phyloP scores from a whole-genome alignment of 257 asterid species.

The Petunia axillaris region DNA sequence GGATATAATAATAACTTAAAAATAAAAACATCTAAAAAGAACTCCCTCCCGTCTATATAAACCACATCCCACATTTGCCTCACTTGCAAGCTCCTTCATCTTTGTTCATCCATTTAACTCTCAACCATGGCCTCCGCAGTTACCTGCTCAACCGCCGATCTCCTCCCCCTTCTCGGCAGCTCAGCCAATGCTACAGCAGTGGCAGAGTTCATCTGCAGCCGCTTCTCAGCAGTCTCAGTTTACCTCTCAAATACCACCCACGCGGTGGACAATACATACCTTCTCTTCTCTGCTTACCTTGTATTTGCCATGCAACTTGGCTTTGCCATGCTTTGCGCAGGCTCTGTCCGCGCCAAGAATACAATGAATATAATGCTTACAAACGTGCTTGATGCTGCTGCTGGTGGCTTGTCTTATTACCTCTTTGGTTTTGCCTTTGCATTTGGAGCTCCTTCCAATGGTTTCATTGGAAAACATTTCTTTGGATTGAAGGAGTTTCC shows the following conservation, averaged over 20 bases:
- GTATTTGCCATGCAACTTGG: constrained; percentile 96
- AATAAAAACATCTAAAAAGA: not conserved
- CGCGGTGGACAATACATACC: constrained; percentile 77
- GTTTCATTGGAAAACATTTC: constrained; percentile 80
- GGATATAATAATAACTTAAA: not conserved
- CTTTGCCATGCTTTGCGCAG: constrained; percentile 96
- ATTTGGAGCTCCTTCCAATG: constrained; percentile 79
- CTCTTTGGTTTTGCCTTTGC: constrained; percentile 91
- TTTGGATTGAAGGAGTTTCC: constrained; percentile 72
- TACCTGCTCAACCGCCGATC: constrained; percentile 52
- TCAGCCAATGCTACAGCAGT: constrained; percentile 59
- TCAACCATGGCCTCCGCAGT: not conserved
- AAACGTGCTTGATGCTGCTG: constrained; percentile 94
- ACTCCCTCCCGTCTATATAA: not conserved
- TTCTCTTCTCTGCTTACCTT: constrained; percentile 85
- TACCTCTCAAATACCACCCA: constrained; percentile 52
- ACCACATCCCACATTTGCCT: constrained; percentile 2
- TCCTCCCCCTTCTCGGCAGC: constrained; percentile 71
- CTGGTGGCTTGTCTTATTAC: constrained; percentile 87
- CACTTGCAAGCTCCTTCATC: constrained; percentile 11
- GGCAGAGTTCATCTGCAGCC: constrained; percentile 67
- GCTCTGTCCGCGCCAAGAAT: constrained; percentile 90
- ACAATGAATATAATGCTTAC: constrained; percentile 96
- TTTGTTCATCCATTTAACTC: not conserved
- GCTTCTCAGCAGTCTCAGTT: constrained; percentile 52